Conservation (phyloP, 1,284 basidiomycete genomes). For the Chalciporus sp. region DNA sequence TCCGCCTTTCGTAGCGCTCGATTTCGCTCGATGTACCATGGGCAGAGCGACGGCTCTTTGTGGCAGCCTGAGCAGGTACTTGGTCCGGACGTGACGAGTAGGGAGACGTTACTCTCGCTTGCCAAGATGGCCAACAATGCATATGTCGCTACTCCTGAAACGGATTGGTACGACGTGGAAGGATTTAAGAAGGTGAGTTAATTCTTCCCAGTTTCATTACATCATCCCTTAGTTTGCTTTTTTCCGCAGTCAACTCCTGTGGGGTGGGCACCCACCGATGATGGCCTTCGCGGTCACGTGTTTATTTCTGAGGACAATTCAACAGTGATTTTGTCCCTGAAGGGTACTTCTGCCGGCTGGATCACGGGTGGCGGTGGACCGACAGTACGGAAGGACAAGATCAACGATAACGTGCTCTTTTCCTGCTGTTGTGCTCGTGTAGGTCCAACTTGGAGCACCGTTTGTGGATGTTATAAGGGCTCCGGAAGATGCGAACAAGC, state of each 20-base stretch:
- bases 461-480: slow-evolving; percentile 81
- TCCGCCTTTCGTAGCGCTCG: slow-evolving; percentile 52
- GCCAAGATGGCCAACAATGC: slow-evolving; percentile 92
- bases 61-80: slow-evolving; percentile 58
- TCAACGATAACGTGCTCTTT: slow-evolving; percentile 88
- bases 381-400: slow-evolving; percentile 70
- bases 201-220: slow-evolving; percentile 29
- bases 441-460: slow-evolving; percentile 82
- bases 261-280: slow-evolving; percentile 86
- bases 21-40: slow-evolving; percentile 43
- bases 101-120: slow-evolving; percentile 74
- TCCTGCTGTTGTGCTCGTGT: slow-evolving; percentile 91
- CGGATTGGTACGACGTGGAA: slow-evolving; percentile 75
- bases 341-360: slow-evolving; percentile 87
- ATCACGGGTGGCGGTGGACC: slow-evolving; percentile 73
- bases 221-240: not conserved
- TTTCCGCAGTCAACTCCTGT: slow-evolving; percentile 62
- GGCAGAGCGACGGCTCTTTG: slow-evolving; percentile 41
- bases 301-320: slow-evolving; percentile 81
- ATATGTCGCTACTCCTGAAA: slow-evolving; percentile 60
- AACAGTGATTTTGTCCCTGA: slow-evolving; percentile 87
- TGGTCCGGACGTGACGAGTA: slow-evolving; percentile 70
- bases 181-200: slow-evolving; percentile 56
- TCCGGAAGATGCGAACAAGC: slow-evolving; percentile 69
- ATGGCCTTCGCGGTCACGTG: slow-evolving; percentile 89